Percentiles rank a stretch among this genome's conserved stretches.
phyloP scores from a whole-genome alignment of 306 rosid species.

The cucumber (Cucumis sativus) region DNA sequence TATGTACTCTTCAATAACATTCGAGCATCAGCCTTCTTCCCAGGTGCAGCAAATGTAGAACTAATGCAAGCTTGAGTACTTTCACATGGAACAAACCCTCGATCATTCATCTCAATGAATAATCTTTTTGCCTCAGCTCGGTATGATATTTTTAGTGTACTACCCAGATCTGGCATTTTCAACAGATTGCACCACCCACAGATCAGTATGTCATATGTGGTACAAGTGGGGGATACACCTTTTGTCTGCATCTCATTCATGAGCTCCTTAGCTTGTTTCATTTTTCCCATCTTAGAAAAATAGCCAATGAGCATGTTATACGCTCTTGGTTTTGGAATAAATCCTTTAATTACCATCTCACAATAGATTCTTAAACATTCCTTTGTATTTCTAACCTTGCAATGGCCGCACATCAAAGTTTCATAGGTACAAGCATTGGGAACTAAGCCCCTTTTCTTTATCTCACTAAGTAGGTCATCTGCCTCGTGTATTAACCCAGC shows the following conservation, averaged over 20 bases:
- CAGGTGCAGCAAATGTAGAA: conserved; percentile 52
- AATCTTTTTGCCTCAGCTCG: conserved; percentile 61
- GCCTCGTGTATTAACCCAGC: conserved; percentile 62
- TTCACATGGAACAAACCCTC: conserved; percentile 56
- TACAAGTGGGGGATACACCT: conserved; percentile 64
- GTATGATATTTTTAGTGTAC: conserved; percentile 34
- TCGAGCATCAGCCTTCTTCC: conserved; percentile 53
- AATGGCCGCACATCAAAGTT: conserved; percentile 59
- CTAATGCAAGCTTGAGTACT: conserved; percentile 45
- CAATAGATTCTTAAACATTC: conserved; percentile 57
- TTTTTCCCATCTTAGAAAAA: conserved; percentile 66
- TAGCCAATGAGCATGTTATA: conserved; percentile 76
- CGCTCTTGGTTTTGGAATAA: conserved; percentile 59
- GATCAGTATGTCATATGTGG: conserved; percentile 66
- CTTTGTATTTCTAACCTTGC: conserved; percentile 55
- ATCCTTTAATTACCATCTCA: conserved; percentile 74
- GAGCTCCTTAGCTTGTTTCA: conserved; percentile 82
- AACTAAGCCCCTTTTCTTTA: conserved; percentile 52
- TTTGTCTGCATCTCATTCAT: conserved; percentile 70
- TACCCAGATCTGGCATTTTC: conserved; percentile 44
- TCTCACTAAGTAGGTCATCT: conserved; percentile 38
- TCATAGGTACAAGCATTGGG: conserved; percentile 70
- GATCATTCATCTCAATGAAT: conserved; percentile 53
- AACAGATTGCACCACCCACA: conserved; percentile 77
- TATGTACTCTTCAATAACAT: conserved; percentile 45